Conservation (phyloP, 1,284 basidiomycete species). For the Marasmius sp. region DNA sequence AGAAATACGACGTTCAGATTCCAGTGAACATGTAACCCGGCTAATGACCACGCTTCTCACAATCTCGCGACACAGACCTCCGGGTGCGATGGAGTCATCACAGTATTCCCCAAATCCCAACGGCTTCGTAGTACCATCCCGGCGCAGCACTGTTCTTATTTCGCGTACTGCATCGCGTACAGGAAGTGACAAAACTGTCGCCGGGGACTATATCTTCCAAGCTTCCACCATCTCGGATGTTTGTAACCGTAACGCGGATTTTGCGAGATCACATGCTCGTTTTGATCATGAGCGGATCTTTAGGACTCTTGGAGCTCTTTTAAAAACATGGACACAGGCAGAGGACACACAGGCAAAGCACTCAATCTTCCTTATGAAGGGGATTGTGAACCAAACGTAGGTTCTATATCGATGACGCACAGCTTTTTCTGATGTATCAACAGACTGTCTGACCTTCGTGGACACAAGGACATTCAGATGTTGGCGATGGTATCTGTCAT, state of each 20-base stretch:
- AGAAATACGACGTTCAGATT: conserved; percentile 45
- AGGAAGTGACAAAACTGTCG: conserved; percentile 62
- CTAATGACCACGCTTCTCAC: conserved; percentile 75
- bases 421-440: conserved; percentile 5
- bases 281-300: conserved; percentile 78
- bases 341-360: conserved; percentile 7
- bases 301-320: conserved; percentile 55
- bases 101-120: conserved; percentile 29
- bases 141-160: conserved; percentile 68
- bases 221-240: conserved; percentile 39
- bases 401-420: conserved; percentile 21
- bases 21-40: conserved; percentile 58
- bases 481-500: conserved; percentile 76
- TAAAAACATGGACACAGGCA: conserved; percentile 25
- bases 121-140: conserved; percentile 36
- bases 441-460: conserved; percentile 67
- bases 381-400: conserved; percentile 45
- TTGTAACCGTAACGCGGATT: conserved; percentile 58
- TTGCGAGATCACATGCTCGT: conserved; percentile 60
- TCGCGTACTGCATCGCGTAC: conserved; percentile 56
- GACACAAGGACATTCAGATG: conserved; percentile 76
- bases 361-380: conserved; percentile 29
- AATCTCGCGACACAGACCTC: conserved; percentile 49
- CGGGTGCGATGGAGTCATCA: conserved; percentile 34
- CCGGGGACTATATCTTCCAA: conserved; percentile 60